These are phyloP conservation scores for Xerocomus potaroensis DNA, from an alignment of 768 basidiomycete species.

Conservation along the genomic window DNA sequence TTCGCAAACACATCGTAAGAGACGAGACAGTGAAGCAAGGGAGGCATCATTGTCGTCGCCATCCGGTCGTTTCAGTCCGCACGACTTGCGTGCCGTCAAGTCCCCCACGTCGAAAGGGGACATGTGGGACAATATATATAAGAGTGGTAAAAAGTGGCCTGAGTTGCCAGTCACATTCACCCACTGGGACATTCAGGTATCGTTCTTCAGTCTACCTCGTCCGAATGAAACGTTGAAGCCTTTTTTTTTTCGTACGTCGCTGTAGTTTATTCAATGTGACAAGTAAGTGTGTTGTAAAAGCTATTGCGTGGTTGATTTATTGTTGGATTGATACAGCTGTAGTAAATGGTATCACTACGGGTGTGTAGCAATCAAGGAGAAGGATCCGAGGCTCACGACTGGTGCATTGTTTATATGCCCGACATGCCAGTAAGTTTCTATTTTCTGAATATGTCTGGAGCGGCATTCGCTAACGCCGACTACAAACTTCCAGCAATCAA, in stretches of 20 bases:
- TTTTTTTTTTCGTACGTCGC: background rate
- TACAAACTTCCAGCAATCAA: conserved; percentile 5
- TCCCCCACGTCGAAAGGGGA: conserved; percentile 2
- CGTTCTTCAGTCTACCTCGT: background rate
- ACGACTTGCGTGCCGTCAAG: background rate
- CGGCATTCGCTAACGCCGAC: background rate
- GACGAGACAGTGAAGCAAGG: background rate
- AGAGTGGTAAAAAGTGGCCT: conserved; percentile 11
- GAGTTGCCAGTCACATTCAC: conserved; percentile 5
- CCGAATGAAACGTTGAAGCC: background rate
- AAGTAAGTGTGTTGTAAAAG: conserved; percentile 18
- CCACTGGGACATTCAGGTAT: conserved; percentile 24
- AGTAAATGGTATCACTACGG: conserved; percentile 50
- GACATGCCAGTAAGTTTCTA: conserved; percentile 32
- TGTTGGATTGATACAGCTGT: conserved; percentile 29
- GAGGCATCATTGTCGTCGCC: background rate
- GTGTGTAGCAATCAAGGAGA: conserved; percentile 39
- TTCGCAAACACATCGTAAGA: background rate
- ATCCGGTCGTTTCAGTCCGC: background rate
- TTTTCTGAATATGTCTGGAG: background rate
- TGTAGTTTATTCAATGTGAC: conserved; percentile 35
- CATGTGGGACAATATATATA: background rate
- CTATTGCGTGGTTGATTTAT: background rate
- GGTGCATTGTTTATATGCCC: conserved; percentile 39
- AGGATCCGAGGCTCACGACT: conserved; percentile 35